Conservation (phyloP, 257 asterid genomes). For the Fraxinus anomala region DNA sequence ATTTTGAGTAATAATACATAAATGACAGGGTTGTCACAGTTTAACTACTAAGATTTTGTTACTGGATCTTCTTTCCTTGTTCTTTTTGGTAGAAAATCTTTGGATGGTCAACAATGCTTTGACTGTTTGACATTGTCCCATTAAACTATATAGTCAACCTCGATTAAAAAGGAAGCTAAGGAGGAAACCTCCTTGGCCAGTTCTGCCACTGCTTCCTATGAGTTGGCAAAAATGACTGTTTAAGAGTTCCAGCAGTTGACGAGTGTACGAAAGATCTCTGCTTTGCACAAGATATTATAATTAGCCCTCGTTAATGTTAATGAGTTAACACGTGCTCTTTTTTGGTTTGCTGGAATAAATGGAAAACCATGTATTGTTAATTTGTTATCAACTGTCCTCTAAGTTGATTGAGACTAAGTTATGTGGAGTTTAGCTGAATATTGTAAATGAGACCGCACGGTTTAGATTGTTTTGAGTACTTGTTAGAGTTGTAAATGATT, state of each 20-base stretch:
- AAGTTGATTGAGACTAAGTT: background rate
- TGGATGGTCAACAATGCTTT: background rate
- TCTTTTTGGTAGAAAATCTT: background rate
- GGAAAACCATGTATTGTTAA: background rate
- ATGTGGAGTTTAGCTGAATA: background rate
- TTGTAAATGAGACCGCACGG: background rate
- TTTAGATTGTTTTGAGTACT: background rate
- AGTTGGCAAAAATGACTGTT: background rate
- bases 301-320: background rate
- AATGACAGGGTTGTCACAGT: background rate
- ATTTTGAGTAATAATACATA: background rate
- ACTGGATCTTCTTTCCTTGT: no score
- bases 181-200: background rate
- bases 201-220: background rate
- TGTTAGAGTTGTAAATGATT: background rate
- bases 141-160: background rate
- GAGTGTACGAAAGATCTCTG: background rate
- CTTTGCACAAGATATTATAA: background rate
- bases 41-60: background rate
- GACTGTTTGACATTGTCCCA: background rate
- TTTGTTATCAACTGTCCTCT: background rate
- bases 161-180: background rate
- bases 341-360: background rate
- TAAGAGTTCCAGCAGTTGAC: background rate
- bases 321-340: background rate